A percentile compares a stretch with the other conserved stretches of the same genome.
phyloP scores from a whole-genome alignment of 139 green algal genomes.

The Marvania coccoides region DNA sequence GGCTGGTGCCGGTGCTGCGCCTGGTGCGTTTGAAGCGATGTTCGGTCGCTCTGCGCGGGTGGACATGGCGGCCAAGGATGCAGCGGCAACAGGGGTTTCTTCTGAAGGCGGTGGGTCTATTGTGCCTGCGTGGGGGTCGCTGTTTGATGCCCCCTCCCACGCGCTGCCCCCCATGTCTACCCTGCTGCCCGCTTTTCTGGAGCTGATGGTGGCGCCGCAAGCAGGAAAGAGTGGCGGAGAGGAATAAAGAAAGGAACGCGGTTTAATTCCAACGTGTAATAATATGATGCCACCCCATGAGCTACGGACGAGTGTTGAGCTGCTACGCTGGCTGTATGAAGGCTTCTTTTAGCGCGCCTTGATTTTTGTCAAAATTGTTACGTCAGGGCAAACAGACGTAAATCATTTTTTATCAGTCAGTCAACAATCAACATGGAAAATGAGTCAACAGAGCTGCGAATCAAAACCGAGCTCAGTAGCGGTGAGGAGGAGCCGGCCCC shows the following conservation, averaged over 20 bases:
- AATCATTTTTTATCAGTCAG: no score
- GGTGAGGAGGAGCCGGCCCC: not conserved
- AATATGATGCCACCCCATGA: not conserved
- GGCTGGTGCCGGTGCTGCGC: not conserved
- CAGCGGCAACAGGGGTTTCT: not conserved
- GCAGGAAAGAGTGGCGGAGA: not conserved
- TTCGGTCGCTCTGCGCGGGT: not conserved
- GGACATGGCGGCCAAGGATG: not conserved
- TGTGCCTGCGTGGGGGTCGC: not conserved
- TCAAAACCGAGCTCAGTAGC: not conserved
- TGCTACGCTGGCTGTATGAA: no score
- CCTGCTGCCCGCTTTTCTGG: slow-evolving; percentile 42
- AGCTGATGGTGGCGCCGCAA: slow-evolving; percentile 32
- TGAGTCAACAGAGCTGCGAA: not conserved
- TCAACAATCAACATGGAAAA: not conserved
- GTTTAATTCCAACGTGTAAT: not conserved
- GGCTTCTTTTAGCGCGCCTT: no score
- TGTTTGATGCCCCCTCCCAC: slow-evolving; percentile 66
- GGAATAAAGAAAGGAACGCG: not conserved
- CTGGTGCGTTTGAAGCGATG: not conserved
- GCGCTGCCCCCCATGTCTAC: slow-evolving; percentile 44
- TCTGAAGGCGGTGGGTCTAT: not conserved
- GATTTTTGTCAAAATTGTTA: no score
- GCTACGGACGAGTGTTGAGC: no score
- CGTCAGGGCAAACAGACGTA: no score